Evolutionary conservation across 257 asterid genomes (phyloP).

Genomic region (Rubia yunnanensis): DNA sequence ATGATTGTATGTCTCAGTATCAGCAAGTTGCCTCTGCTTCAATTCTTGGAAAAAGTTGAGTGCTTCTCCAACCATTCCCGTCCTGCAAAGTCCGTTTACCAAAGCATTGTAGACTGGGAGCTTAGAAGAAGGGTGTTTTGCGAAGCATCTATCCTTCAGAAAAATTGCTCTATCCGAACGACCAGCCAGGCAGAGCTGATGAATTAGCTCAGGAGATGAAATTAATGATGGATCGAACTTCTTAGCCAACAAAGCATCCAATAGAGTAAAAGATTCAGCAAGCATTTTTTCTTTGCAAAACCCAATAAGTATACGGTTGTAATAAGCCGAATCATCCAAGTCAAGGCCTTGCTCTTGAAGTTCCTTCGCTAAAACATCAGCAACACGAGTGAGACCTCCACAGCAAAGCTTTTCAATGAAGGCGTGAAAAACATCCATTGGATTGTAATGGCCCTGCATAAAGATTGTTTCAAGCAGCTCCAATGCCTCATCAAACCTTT

Average conservation of each 20-base stretch:
- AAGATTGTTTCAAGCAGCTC: conserved; percentile 44
- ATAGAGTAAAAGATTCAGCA: conserved; percentile 33
- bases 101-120: conserved; percentile 33
- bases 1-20: conserved; percentile 28
- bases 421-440: conserved; percentile 17
- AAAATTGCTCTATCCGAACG: conserved; percentile 40
- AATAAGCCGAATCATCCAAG: conserved; percentile 23
- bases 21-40: conserved; percentile 19
- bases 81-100: conserved; percentile 43
- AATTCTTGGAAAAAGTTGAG: conserved; percentile 33
- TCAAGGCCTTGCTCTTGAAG: conserved; percentile 20
- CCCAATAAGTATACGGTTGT: conserved; percentile 36
- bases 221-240: conserved; percentile 37
- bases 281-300: conserved; percentile 51
- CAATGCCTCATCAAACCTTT: conserved; percentile 44
- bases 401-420: conserved; percentile 45
- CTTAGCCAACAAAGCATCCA: conserved; percentile 40
- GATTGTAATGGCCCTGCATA: conserved; percentile 16
- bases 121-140: conserved; percentile 25
- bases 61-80: conserved; percentile 40
- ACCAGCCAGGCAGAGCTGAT: conserved; percentile 38
- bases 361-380: conserved; percentile 39
- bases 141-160: conserved; percentile 35
- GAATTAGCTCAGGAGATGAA: conserved; percentile 34
- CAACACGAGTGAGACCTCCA: conserved; percentile 36